These are phyloP conservation scores for Arachis hypogaea DNA, from an alignment of 306 rosid genomes.

Conservation along the genomic window DNA sequence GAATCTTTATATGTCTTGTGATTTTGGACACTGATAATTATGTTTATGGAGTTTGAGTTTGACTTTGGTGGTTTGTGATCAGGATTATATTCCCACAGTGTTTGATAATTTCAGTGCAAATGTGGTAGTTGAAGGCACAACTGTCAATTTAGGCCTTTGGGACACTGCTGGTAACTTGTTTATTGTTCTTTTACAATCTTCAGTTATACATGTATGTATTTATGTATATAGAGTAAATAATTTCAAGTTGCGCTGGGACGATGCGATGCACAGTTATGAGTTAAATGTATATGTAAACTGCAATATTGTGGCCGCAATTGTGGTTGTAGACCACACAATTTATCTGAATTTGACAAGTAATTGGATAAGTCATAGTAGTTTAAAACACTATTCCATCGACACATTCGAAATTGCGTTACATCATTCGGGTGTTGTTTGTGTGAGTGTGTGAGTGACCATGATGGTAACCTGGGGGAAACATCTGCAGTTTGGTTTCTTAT, in stretches of 20 bases:
- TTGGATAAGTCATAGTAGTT: not conserved
- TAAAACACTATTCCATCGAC: not conserved
- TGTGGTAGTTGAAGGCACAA: slow-evolving; percentile 83
- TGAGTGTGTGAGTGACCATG: not conserved
- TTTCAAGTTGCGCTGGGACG: too few species aligned
- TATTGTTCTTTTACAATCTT: not conserved
- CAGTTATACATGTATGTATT: not conserved
- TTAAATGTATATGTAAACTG: too few species aligned
- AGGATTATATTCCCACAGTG: slow-evolving; percentile 94
- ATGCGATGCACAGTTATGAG: too few species aligned
- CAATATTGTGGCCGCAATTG: too few species aligned
- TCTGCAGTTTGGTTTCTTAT: not conserved
- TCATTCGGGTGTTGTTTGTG: not conserved
- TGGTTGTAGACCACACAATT: too few species aligned
- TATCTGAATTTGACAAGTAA: not conserved
- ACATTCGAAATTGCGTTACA: not conserved
- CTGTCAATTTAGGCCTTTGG: slow-evolving; percentile 93
- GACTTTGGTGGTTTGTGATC: slow-evolving; percentile 26
- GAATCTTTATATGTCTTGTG: slow-evolving; percentile 9
- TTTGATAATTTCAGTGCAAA: slow-evolving; percentile 96
- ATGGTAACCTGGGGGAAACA: not conserved
- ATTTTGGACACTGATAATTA: slow-evolving; percentile 25
- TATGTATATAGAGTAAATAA: not conserved
- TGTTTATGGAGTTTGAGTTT: not conserved
- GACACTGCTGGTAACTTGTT: slow-evolving; percentile 80